Evolutionary conservation across 2,329 filamentous ascomycete species (phyloP).

Genomic region (Macroventuria anomochaeta): DNA sequence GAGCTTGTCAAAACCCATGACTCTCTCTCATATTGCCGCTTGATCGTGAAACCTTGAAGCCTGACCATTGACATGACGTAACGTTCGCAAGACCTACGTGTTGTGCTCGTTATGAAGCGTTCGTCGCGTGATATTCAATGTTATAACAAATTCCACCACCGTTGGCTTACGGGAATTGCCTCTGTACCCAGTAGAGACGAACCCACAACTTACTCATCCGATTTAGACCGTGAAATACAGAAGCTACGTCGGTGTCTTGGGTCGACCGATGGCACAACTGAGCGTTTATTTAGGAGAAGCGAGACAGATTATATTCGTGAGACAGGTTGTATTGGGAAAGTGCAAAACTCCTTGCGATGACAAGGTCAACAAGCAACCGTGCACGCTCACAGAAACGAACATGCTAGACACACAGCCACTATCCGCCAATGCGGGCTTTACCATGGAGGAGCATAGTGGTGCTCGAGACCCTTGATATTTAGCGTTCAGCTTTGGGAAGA

Average conservation of each 20-base stretch:
- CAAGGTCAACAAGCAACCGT: not conserved
- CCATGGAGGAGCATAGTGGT: not conserved
- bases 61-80: not conserved
- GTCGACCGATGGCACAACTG: not conserved
- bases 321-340: not conserved
- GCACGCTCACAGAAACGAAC: not conserved
- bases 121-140: not conserved
- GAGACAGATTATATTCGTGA: not conserved
- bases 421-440: not conserved
- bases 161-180: no score
- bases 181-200: no score
- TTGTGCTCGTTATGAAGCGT: not conserved
- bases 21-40: not conserved
- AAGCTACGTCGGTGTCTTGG: not conserved
- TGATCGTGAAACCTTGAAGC: not conserved
- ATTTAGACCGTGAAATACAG: not conserved
- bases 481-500: not conserved
- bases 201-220: no score
- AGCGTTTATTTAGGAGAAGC: not conserved
- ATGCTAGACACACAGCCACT: not conserved
- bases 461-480: not conserved
- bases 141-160: no score
- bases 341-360: not conserved
- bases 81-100: not conserved
- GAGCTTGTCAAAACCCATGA: not conserved